Evolutionary conservation across 1,284 basidiomycete species (phyloP).

Genomic region (Anthracocystis walkeri): DNA sequence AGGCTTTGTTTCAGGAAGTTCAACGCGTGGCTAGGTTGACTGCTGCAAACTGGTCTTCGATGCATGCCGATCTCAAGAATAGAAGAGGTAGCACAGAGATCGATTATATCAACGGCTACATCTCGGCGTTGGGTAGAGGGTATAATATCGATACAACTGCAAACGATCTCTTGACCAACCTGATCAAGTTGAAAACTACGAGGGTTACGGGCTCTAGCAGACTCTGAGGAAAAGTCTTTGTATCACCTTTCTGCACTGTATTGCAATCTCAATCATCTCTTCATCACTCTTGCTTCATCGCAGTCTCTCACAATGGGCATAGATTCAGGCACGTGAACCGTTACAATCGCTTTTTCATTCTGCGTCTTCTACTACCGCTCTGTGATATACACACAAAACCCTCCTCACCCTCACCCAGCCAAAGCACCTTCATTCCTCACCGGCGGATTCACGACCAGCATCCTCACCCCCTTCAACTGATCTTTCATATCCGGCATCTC

Average conservation of each 20-base stretch:
- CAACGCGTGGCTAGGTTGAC: constrained; percentile 52
- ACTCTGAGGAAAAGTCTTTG: constrained; percentile 2
- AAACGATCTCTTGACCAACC: constrained; percentile 76
- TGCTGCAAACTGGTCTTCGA: constrained; percentile 61
- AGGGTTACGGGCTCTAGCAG: constrained; percentile 37
- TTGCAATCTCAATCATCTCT: not conserved
- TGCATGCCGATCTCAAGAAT: constrained; percentile 60
- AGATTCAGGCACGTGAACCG: not conserved
- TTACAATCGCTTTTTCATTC: not conserved
- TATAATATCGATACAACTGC: constrained; percentile 77
- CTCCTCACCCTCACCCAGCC: constrained; percentile 17
- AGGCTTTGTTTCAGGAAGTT: constrained; percentile 57
- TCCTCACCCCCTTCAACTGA: constrained; percentile 31
- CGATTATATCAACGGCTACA: constrained; percentile 87
- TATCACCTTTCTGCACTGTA: constrained; percentile 3
- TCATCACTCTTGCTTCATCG: not conserved
- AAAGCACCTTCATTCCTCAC: constrained; percentile 29
- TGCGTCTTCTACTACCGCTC: not conserved
- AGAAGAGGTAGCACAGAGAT: constrained; percentile 60
- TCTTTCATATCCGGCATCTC: constrained; percentile 57
- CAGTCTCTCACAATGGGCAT: not conserved
- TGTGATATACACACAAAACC: not conserved
- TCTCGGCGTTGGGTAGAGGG: constrained; percentile 77
- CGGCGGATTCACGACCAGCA: constrained; percentile 38
- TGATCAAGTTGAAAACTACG: constrained; percentile 74